Conservation (phyloP, 2,329 filamentous ascomycete species). For the Aspergillus melleus region DNA sequence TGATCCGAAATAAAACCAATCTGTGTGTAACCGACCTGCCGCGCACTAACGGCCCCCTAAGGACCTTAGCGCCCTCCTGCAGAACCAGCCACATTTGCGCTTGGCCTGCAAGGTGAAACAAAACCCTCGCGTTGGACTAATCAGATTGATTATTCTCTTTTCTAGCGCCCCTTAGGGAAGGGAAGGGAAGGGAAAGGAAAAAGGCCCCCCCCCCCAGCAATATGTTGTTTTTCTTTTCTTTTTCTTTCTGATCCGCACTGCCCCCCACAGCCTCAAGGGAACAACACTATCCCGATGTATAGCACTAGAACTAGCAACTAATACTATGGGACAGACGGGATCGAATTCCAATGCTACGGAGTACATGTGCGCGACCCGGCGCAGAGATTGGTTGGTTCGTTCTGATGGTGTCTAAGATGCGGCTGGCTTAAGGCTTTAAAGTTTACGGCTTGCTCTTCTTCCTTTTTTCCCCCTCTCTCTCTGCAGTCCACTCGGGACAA, state of each 20-base stretch:
- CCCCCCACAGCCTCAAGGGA: neutral
- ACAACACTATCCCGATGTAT: neutral
- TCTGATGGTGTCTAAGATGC: neutral
- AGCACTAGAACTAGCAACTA: too few relatives aligned
- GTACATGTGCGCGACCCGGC: neutral
- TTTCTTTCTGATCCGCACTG: neutral
- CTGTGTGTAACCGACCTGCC: constrained; percentile 1
- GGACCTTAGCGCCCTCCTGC: constrained; percentile 1
- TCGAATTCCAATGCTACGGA: neutral
- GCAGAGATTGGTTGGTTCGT: neutral
- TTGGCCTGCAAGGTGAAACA: constrained; percentile 18
- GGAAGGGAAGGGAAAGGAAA: too few relatives aligned
- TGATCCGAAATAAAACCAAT: neutral
- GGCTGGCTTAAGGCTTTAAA: neutral
- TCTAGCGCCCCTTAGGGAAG: too few relatives aligned
- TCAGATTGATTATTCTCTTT: constrained; percentile 1
- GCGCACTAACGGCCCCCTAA: neutral
- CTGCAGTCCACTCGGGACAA: too few relatives aligned
- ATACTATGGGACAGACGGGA: neutral
- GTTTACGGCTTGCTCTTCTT: neutral
- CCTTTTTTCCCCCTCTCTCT: neutral
- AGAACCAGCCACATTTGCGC: constrained; percentile 16
- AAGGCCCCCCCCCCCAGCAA: neutral
- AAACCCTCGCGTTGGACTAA: constrained; percentile 2
- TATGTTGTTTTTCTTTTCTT: neutral